These are phyloP conservation scores for Penicilliopsis zonata DNA, from an alignment of 495 filamentous ascomycete species.

Conservation along the genomic window DNA sequence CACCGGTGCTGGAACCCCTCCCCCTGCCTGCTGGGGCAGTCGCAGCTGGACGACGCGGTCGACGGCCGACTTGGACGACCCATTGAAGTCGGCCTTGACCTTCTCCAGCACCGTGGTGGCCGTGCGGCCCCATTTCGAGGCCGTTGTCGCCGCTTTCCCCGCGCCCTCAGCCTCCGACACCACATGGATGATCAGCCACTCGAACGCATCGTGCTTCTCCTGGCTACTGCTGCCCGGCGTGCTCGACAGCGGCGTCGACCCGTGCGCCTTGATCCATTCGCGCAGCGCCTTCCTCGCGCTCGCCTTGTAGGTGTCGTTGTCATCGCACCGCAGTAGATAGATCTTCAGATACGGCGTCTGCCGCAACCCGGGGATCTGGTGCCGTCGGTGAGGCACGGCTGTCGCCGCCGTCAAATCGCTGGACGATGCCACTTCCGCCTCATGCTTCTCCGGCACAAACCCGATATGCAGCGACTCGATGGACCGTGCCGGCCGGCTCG, in stretches of 20 bases:
- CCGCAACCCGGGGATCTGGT: conserved; percentile 90
- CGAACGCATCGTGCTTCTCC: conserved; percentile 88
- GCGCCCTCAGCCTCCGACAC: conserved; percentile 48
- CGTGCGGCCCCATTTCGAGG: conserved; percentile 67
- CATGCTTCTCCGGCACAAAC: conserved; percentile 47
- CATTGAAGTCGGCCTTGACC: conserved; percentile 83
- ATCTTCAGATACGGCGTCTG: conserved; percentile 93
- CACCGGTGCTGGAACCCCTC: conserved; percentile 2
- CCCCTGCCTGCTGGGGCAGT: conserved; percentile 38
- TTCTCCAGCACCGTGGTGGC: conserved; percentile 81
- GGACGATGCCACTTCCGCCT: conserved; percentile 19
- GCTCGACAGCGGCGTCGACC: conserved; percentile 32
- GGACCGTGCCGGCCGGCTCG: conserved; percentile 76
- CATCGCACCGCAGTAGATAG: conserved; percentile 79
- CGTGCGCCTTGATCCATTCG: conserved; percentile 82
- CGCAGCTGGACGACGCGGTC: conserved; percentile 83
- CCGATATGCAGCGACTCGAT: conserved; percentile 88
- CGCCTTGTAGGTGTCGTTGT: conserved; percentile 84
- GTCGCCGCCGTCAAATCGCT: conserved; percentile 18
- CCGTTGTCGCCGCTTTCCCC: conserved; percentile 60
- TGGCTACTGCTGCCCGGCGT: conserved; percentile 37
- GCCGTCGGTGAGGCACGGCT: conserved; percentile 53
- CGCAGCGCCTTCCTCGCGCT: conserved; percentile 63
- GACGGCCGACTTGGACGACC: conserved; percentile 58
- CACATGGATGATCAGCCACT: conserved; percentile 92